Evolutionary conservation across 2,329 filamentous ascomycete genomes (phyloP), one percentile per base, ranked within the genome.

Genomic region (Metarhizium guizhouense): DNA sequence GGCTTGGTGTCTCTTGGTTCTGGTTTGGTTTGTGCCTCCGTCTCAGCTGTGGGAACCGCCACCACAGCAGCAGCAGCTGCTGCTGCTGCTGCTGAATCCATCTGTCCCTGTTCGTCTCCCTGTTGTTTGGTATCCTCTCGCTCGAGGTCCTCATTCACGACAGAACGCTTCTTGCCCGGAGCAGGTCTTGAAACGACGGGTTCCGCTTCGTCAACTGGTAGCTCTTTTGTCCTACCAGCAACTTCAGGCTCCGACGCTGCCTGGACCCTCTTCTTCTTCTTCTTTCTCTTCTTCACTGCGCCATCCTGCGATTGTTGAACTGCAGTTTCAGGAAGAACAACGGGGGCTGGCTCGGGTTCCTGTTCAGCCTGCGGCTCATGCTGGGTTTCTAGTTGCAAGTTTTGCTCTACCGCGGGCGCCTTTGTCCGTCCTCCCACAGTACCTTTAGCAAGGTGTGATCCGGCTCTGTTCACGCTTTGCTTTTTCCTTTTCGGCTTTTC

Each of bases 391-490:
- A 42, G 5, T 29, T 34, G 52, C 36, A 16, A 7, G 16, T 16
- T 20, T n/a, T 58, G 60, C 58, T 74, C 71, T 5, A 82, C 68
- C 6, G 74, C 73, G 3, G 77, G 75, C 3, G 76, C 80, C 55
- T 70, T 77, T 2, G 76, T 70, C 61, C 78, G 76, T 11, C 54
- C 56, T 18, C 74, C 73, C 62, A 84, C 72, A 10, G 78, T 81
- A 13, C 81, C 83, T 57, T 79, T 76, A 3, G 75, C 67, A 8
- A 77, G 67, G 58, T 80, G 73, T 2, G 74, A 74, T 8, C 76
- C 76, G 51, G 69, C 71, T 56, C 68, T 71, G n/a, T 70, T 65
- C 8, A 69, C 52, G 1, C 64, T 62, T 43, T 68, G 63, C 59
- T 68, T 77, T 52, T 64, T 76, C 59, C 68, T 77, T 51, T 64